A percentile compares a stretch with the other conserved stretches of the same genome.
phyloP scores from a whole-genome alignment of 495 filamentous ascomycete genomes.

The Staphylotrichum tortipilum region DNA sequence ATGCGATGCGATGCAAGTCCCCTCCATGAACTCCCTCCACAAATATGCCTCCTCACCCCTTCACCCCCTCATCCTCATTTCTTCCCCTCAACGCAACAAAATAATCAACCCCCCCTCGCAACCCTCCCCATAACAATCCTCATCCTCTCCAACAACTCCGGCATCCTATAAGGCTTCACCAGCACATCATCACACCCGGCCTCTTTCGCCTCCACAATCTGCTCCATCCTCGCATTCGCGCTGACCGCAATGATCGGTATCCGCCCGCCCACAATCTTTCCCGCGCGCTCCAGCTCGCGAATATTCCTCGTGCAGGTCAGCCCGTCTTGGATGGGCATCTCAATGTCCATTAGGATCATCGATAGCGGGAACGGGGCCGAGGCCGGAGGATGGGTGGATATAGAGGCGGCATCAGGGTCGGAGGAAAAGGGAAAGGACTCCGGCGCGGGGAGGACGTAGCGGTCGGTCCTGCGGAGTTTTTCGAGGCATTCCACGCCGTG shows the following conservation, averaged over 20 bases:
- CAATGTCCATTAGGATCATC: constrained; percentile 70
- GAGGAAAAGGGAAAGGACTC: background rate
- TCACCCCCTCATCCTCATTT: background rate
- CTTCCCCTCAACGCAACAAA: background rate
- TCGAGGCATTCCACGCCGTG: constrained; percentile 72
- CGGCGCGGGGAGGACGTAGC: constrained; percentile 20
- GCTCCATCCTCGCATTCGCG: constrained; percentile 62
- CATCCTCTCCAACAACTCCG: constrained; percentile 39
- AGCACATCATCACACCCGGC: constrained; percentile 50
- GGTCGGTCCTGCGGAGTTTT: constrained; percentile 24
- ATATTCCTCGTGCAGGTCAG: constrained; percentile 59
- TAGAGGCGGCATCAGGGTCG: no score
- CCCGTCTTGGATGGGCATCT: constrained; percentile 82
- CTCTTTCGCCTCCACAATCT: constrained; percentile 54
- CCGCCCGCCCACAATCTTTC: constrained; percentile 41
- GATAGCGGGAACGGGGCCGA: constrained; percentile 15
- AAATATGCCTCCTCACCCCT: background rate
- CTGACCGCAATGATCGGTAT: constrained; percentile 71
- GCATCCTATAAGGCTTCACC: constrained; percentile 40
- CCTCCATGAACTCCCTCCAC: background rate
- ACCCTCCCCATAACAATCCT: constrained; percentile 50
- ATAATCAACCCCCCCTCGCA: background rate
- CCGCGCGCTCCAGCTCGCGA: constrained; percentile 49
- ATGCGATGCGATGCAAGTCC: background rate
- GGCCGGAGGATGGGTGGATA: constrained; percentile 7